These are phyloP conservation scores for Escallonia herrerae DNA, from an alignment of 129 eudicot genomes.

Conservation along the genomic window DNA sequence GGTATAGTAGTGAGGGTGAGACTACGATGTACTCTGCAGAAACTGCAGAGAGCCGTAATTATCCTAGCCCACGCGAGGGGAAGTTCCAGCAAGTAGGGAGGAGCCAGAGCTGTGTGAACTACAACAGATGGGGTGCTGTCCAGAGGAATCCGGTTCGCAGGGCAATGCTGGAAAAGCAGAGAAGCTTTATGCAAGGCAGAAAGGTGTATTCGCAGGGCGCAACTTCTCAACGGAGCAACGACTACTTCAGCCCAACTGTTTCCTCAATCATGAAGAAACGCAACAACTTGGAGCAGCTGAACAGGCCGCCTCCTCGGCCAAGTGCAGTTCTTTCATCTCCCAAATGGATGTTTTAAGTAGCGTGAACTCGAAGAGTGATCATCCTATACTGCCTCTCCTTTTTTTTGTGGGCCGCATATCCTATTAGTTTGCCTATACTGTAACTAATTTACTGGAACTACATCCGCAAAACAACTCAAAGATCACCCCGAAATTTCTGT, in stretches of 20 bases:
- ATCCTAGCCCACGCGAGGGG: constrained; percentile 64
- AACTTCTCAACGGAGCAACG: constrained; percentile 74
- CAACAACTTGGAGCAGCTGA: constrained; percentile 53
- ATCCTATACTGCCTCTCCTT: background rate
- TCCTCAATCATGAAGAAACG: constrained; percentile 93
- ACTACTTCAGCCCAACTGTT: constrained; percentile 84
- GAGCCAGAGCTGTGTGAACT: constrained; percentile 91
- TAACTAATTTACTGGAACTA: constrained; percentile 19
- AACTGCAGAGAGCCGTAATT: constrained; percentile 92
- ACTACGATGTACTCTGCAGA: constrained; percentile 96
- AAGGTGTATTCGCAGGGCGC: constrained; percentile 81
- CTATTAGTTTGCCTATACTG: constrained; percentile 20
- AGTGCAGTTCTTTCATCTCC: constrained; percentile 69
- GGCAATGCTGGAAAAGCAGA: constrained; percentile 49
- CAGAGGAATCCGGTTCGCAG: constrained; percentile 60
- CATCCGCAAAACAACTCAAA: constrained; percentile 18
- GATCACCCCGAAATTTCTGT: constrained; percentile 4
- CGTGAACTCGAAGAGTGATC: constrained; percentile 7
- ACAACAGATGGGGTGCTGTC: constrained; percentile 82
- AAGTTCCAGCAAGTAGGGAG: constrained; percentile 69
- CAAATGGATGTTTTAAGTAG: constrained; percentile 62
- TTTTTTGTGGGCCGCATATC: background rate
- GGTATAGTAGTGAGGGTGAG: constrained; percentile 83
- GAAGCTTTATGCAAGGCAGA: constrained; percentile 68
- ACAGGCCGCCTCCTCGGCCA: constrained; percentile 36